Conservation (phyloP, 139 green algal species). For the Chlamydomonas eustigma region DNA sequence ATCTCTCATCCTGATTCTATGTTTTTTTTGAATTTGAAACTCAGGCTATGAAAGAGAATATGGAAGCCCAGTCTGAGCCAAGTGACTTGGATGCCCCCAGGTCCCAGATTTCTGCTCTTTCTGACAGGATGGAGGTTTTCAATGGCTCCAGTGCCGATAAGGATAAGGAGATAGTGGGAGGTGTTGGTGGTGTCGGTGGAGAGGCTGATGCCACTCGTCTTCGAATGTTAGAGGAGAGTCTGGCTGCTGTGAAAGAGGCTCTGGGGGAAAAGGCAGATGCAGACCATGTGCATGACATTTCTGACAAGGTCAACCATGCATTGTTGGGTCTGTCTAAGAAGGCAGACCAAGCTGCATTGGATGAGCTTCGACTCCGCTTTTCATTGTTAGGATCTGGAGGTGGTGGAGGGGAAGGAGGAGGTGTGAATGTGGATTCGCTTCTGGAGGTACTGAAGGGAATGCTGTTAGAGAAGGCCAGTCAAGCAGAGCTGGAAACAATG, state of each 20-base stretch:
- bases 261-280: background rate
- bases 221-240: background rate
- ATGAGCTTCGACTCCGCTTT: background rate
- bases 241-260: background rate
- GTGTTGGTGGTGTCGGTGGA: too few species aligned
- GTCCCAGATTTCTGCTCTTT: too few species aligned
- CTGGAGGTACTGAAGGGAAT: background rate
- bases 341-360: conserved; percentile 2
- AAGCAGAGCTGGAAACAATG: background rate
- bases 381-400: background rate
- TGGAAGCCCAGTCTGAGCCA: too few species aligned
- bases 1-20: too few species aligned
- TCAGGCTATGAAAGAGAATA: too few species aligned
- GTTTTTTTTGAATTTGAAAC: too few species aligned
- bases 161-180: too few species aligned
- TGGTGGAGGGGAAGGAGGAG: background rate
- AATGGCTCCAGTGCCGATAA: too few species aligned
- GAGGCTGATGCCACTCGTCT: too few species aligned
- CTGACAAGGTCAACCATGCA: background rate
- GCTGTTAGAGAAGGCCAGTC: conserved; percentile 13
- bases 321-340: background rate
- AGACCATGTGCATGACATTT: background rate
- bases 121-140: too few species aligned
- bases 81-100: too few species aligned
- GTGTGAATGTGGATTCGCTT: background rate